Conservation (phyloP, 805 yeast species). For the Metschnikowia noctiluminum region DNA sequence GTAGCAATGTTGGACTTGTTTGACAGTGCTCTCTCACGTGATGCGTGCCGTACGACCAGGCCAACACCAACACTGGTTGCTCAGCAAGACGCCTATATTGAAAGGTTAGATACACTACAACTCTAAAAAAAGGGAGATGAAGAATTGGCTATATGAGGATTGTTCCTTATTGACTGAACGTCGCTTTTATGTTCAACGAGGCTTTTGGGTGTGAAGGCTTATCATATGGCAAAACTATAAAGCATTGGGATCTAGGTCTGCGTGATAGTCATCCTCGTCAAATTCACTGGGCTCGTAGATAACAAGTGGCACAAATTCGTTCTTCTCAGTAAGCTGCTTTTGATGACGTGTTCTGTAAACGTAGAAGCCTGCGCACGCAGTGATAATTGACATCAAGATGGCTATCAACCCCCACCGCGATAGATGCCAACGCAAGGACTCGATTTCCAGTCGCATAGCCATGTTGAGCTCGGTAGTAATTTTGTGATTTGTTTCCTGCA, state of each 20-base stretch:
- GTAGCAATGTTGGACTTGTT: too few species aligned
- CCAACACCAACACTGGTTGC: too few species aligned
- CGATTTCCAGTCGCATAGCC: slow-evolving; percentile 82
- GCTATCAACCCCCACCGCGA: slow-evolving; percentile 85
- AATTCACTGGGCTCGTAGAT: slow-evolving; percentile 47
- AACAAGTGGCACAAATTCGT: slow-evolving; percentile 42
- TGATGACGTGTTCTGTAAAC: slow-evolving; percentile 33
- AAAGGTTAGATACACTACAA: too few species aligned
- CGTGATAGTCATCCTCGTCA: slow-evolving; percentile 52
- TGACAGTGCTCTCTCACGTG: background rate
- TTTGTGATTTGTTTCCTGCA: slow-evolving; percentile 81
- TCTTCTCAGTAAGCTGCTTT: slow-evolving; percentile 22
- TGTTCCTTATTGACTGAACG: too few species aligned
- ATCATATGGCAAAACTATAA: slow-evolving; percentile 2
- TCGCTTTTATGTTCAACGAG: too few species aligned
- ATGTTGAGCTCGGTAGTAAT: slow-evolving; percentile 79
- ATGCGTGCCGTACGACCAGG: background rate
- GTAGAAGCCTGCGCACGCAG: slow-evolving; percentile 50
- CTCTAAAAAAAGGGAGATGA: too few species aligned
- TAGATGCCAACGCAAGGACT: slow-evolving; percentile 87
- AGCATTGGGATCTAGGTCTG: slow-evolving; percentile 44
- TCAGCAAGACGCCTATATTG: too few species aligned
- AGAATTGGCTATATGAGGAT: too few species aligned
- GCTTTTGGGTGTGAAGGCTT: too few species aligned
- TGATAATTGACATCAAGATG: slow-evolving; percentile 60